phyloP scores from a whole-genome alignment of 306 rosid genomes.

The Myrica gale region DNA sequence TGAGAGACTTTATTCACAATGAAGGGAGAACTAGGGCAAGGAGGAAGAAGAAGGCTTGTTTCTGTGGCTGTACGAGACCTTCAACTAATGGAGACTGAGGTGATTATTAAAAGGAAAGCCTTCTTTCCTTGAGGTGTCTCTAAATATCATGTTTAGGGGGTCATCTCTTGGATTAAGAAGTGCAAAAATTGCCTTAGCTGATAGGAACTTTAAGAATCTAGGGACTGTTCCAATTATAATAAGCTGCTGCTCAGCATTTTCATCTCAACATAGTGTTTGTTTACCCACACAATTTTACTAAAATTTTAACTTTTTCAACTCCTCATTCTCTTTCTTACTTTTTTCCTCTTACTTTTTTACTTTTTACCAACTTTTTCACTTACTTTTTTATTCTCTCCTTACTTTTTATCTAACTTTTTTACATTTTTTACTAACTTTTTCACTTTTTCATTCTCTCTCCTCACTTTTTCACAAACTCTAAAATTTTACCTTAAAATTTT shows the following conservation, averaged over 20 bases:
- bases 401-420: no score
- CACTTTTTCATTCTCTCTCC: no score
- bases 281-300: no score
- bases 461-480: no score
- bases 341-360: no score
- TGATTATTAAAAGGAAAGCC: conserved; percentile 27
- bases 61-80: conserved; percentile 76
- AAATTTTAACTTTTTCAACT: no score
- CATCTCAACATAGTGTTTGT: no score
- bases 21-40: conserved; percentile 51
- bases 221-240: conserved; percentile 31
- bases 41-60: conserved; percentile 56
- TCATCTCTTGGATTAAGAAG: conserved; percentile 34
- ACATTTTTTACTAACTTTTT: no score
- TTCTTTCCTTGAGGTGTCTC: conserved; percentile 25
- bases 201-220: conserved; percentile 29
- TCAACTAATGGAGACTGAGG: conserved; percentile 58
- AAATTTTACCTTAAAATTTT: no score
- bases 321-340: no score
- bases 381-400: no score
- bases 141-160: conserved; percentile 31
- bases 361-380: no score
- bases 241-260: conserved; percentile 32
- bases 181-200: conserved; percentile 18
- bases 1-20: conserved; percentile 70